Conservation (phyloP, 2,329 filamentous ascomycete species). For the Dothideomycetidae sp. region DNA sequence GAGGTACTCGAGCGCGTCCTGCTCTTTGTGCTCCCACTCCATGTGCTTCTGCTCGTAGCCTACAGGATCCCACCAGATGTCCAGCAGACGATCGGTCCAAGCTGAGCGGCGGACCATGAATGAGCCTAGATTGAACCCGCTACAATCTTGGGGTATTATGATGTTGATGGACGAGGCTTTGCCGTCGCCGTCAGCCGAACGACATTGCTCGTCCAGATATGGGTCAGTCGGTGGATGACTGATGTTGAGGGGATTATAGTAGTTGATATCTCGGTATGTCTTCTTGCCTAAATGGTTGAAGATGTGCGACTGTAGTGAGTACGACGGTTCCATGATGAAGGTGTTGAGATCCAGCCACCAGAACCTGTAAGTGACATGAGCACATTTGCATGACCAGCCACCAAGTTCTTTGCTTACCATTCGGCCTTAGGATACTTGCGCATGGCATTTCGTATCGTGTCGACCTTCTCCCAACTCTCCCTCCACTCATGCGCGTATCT, state of each 20-base stretch:
- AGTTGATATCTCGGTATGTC: slow-evolving; percentile 89
- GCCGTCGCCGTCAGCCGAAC: slow-evolving; percentile 63
- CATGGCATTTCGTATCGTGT: slow-evolving; percentile 77
- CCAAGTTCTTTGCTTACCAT: slow-evolving; percentile 49
- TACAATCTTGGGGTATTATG: slow-evolving; percentile 82
- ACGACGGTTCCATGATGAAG: slow-evolving; percentile 89
- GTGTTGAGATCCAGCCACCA: slow-evolving; percentile 99
- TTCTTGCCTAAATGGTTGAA: slow-evolving; percentile 64
- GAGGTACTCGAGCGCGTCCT: slow-evolving; percentile 84
- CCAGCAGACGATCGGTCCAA: slow-evolving; percentile 83
- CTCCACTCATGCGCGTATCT: slow-evolving; percentile 97
- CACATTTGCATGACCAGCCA: slow-evolving; percentile 14
- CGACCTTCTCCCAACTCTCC: slow-evolving; percentile 98
- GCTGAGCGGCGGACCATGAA: slow-evolving; percentile 78
- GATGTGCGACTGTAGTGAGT: slow-evolving; percentile 79
- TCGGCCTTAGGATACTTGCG: slow-evolving; percentile 90
- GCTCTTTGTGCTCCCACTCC: slow-evolving; percentile 98
- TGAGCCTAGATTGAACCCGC: slow-evolving; percentile 89
- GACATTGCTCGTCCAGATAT: slow-evolving; percentile 63
- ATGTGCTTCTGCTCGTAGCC: slow-evolving; percentile 97
- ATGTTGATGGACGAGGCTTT: slow-evolving; percentile 69
- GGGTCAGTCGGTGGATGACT: slow-evolving; percentile 55
- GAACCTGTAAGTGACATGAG: slow-evolving; percentile 58
- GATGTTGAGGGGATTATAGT: slow-evolving; percentile 90
- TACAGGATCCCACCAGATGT: slow-evolving; percentile 98